Evolutionary conservation across 345 rosid species (phyloP).

Genomic region (Ceriops zippeliana): DNA sequence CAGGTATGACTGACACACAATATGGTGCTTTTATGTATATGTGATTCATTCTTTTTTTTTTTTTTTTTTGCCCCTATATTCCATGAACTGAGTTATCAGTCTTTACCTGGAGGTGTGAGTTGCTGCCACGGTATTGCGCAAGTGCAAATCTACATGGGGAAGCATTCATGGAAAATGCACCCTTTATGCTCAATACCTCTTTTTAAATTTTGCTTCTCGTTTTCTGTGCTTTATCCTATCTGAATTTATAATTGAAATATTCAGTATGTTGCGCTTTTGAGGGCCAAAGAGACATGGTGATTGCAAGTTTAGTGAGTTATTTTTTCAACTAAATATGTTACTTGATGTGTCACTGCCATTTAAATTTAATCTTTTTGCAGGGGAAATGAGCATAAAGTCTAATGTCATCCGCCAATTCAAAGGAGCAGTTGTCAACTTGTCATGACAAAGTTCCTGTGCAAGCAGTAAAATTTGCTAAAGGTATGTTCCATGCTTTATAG

Average conservation of each 20-base stretch:
- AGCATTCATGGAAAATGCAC: slow-evolving; percentile 88
- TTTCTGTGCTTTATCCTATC: slow-evolving; percentile 7
- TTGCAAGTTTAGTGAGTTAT: slow-evolving; percentile 71
- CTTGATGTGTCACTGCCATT: slow-evolving; percentile 4
- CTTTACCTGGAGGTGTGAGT: slow-evolving; percentile 64
- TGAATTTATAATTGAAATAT: slow-evolving; percentile 24
- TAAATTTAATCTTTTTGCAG: slow-evolving; percentile 16
- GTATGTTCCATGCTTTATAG: slow-evolving; percentile 30
- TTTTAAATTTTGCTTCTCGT: not conserved
- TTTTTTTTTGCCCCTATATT: not conserved
- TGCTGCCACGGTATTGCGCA: slow-evolving; percentile 79
- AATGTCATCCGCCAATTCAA: slow-evolving; percentile 70
- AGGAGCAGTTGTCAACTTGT: slow-evolving; percentile 82
- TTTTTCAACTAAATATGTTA: slow-evolving; percentile 4
- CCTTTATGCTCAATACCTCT: slow-evolving; percentile 3
- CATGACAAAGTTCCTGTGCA: slow-evolving; percentile 93
- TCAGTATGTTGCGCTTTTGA: slow-evolving; percentile 65
- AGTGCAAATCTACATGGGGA: slow-evolving; percentile 49
- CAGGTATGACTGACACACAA: slow-evolving; percentile 48
- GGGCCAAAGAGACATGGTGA: slow-evolving; percentile 41
- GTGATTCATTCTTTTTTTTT: not conserved
- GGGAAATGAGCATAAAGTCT: slow-evolving; percentile 70
- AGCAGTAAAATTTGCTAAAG: slow-evolving; percentile 83
- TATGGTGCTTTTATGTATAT: not conserved
- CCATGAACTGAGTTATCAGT: slow-evolving; percentile 16